Conservation (phyloP, 2,329 filamentous ascomycete species). For the Xylariaceae sp. region DNA sequence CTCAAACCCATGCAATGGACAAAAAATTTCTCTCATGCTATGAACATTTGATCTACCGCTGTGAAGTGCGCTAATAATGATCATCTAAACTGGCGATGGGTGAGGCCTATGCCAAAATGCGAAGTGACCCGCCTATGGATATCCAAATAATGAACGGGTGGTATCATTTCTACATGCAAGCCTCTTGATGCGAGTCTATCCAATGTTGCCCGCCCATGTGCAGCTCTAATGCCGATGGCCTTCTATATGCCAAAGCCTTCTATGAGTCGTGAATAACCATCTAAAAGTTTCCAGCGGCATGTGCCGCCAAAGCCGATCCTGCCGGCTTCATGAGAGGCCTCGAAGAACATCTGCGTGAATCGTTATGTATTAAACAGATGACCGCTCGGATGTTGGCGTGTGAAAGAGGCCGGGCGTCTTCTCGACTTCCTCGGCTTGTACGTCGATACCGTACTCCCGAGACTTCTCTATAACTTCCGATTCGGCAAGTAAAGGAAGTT, state of each 20-base stretch:
- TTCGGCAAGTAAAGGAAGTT: conserved; percentile 59
- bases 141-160: conserved; percentile 15
- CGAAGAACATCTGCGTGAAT: neutral
- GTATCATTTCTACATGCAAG: conserved; percentile 16
- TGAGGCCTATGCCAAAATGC: neutral
- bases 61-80: no score
- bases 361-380: neutral
- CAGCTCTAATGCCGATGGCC: neutral
- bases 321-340: neutral
- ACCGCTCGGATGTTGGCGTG: conserved; percentile 18
- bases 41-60: no score
- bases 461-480: conserved; percentile 60
- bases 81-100: neutral
- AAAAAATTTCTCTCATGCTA: no score
- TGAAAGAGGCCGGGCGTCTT: conserved; percentile 30
- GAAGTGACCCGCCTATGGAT: neutral
- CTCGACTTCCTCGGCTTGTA: conserved; percentile 35
- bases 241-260: conserved; percentile 12
- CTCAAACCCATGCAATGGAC: no score
- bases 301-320: neutral
- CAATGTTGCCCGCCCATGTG: neutral
- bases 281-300: neutral
- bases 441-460: conserved; percentile 39
- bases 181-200: neutral
- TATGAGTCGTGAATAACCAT: conserved; percentile 8